A percentile compares a stretch with the other conserved stretches of the same genome.
Conservation (phyloP, 208 protist genomes). For the Crithidia acanthocephali region DNA sequence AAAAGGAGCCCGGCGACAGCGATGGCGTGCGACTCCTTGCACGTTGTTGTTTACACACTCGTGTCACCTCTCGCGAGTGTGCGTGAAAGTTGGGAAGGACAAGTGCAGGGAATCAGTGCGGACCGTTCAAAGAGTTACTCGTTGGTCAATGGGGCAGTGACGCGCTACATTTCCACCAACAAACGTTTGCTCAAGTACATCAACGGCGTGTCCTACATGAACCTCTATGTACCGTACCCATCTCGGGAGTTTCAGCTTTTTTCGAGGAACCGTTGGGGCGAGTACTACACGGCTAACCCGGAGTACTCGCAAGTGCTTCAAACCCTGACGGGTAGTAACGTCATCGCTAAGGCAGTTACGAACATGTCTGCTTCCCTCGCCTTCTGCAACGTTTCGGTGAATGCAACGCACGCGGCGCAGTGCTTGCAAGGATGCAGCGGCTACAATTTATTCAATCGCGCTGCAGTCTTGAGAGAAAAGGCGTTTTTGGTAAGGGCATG, state of each 20-base stretch:
- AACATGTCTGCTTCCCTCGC: not conserved
- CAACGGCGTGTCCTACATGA: not conserved
- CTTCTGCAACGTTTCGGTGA: not conserved
- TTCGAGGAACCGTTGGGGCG: not conserved
- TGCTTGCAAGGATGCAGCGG: not conserved
- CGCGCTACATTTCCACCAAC: constrained; percentile 26
- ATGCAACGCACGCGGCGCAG: not conserved
- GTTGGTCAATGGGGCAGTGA: constrained; percentile 9
- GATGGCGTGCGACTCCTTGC: constrained; percentile 11
- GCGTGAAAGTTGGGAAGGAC: constrained; percentile 4
- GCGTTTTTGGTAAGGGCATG: not conserved
- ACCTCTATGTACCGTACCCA: not conserved
- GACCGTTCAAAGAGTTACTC: not conserved
- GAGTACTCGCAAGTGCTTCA: not conserved
- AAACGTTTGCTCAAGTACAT: constrained; percentile 4
- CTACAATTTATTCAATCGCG: not conserved
- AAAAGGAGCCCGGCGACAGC: not conserved
- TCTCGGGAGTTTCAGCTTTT: constrained; percentile 1
- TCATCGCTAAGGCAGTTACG: not conserved
- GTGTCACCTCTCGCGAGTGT: constrained; percentile 19
- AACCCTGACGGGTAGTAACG: not conserved
- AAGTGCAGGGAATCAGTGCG: not conserved
- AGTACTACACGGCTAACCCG: not conserved
- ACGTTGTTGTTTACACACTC: constrained; percentile 12
- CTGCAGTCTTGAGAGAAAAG: not conserved